Conservation (phyloP, 2,329 filamentous ascomycete species). For the Anthostomella pinea region DNA sequence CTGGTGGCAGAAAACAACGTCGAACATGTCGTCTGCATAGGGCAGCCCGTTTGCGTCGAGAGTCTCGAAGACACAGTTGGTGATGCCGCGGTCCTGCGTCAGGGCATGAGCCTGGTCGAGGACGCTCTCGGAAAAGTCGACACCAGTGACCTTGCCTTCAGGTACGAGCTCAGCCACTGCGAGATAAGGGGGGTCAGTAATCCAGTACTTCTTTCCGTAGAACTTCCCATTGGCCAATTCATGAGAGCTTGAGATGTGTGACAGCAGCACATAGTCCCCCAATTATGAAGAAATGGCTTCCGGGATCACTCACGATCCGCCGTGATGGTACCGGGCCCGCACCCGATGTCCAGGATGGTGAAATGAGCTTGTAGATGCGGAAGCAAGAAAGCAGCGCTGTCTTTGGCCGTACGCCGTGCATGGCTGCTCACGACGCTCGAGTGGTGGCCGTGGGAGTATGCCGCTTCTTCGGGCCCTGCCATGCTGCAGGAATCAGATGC, state of each 20-base stretch:
- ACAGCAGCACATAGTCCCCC: no score
- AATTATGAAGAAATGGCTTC: no score
- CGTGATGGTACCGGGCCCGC: slow-evolving; percentile 43
- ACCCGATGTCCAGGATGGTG: slow-evolving; percentile 40
- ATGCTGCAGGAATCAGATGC: no score
- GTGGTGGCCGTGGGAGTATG: slow-evolving; percentile 17
- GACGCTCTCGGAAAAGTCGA: slow-evolving; percentile 20
- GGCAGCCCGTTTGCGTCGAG: slow-evolving; percentile 25
- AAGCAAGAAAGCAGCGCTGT: slow-evolving; percentile 29
- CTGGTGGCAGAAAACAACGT: slow-evolving; percentile 59
- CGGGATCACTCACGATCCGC: no score
- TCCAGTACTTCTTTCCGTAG: no score
- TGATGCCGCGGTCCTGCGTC: slow-evolving; percentile 8
- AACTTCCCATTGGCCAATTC: no score
- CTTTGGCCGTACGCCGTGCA: slow-evolving; percentile 20
- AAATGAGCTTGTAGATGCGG: slow-evolving; percentile 33
- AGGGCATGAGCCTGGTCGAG: slow-evolving; percentile 13
- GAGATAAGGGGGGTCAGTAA: no score
- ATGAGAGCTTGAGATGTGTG: no score
- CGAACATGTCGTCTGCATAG: slow-evolving; percentile 49
- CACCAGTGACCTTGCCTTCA: slow-evolving; percentile 36
- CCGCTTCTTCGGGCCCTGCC: slow-evolving; percentile 3
- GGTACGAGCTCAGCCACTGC: slow-evolving; percentile 38
- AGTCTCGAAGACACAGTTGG: slow-evolving; percentile 24
- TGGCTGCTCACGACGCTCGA: slow-evolving; percentile 19